Evolutionary conservation across 2,329 filamentous ascomycete species (phyloP).

Genomic region (Claviceps sp.): DNA sequence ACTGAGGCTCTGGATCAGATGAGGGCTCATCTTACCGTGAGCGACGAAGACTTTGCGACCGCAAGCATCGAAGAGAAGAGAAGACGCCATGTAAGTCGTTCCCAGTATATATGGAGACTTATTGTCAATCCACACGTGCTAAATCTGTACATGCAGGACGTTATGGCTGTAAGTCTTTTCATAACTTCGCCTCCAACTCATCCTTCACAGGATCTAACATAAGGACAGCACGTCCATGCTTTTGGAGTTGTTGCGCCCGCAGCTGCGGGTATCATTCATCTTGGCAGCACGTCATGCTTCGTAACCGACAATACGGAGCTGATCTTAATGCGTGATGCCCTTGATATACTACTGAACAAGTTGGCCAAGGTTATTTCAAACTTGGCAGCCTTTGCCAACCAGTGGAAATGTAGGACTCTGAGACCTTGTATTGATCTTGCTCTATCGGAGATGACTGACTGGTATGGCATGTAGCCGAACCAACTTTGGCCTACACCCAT

Average conservation of each 20-base stretch:
- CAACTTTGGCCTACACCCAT: constrained; percentile 68
- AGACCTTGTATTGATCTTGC: constrained; percentile 1
- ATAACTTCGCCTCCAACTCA: background rate
- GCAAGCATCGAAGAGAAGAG: constrained; percentile 65
- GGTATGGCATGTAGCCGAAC: constrained; percentile 24
- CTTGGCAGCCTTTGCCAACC: constrained; percentile 55
- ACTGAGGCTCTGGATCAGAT: constrained; percentile 65
- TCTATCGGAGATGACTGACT: background rate
- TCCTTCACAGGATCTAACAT: constrained; percentile 13
- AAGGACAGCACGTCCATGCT: constrained; percentile 49
- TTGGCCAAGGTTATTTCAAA: constrained; percentile 68
- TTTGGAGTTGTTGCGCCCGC: constrained; percentile 62
- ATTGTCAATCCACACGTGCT: constrained; percentile 1
- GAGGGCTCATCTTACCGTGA: constrained; percentile 57
- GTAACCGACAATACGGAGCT: constrained; percentile 67
- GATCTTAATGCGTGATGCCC: constrained; percentile 49
- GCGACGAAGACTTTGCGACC: constrained; percentile 64
- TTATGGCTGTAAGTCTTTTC: constrained; percentile 39
- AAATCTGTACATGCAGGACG: constrained; percentile 20
- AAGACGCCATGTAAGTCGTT: constrained; percentile 36
- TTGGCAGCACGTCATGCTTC: constrained; percentile 27
- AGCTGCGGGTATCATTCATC: constrained; percentile 74
- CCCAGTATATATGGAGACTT: background rate
- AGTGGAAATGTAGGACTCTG: constrained; percentile 45
- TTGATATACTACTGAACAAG: constrained; percentile 66